phyloP scores from a whole-genome alignment of 352 stramenopile genomes.

The Phytophthora quininea region DNA sequence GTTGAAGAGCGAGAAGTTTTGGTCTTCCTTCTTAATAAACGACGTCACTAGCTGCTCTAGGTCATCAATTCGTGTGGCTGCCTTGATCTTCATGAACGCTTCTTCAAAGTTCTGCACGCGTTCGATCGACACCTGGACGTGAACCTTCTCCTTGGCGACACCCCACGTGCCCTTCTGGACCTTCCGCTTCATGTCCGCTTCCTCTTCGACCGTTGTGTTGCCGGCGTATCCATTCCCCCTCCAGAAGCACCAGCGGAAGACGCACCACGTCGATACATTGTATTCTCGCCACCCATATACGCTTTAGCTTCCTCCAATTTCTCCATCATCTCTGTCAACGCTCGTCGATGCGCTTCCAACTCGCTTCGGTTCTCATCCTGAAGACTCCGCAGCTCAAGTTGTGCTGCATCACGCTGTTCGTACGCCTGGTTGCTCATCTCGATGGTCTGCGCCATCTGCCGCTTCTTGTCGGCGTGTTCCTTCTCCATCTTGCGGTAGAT shows the following conservation, averaged over 20 bases:
- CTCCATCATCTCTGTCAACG: constrained; percentile 62
- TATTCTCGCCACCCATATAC: constrained; percentile 38
- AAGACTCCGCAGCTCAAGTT: constrained; percentile 92
- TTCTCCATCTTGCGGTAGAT: constrained; percentile 93
- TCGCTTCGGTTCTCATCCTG: constrained; percentile 92
- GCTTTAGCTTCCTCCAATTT: constrained; percentile 67
- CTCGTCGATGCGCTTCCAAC: constrained; percentile 67
- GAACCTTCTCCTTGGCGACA: constrained; percentile 86
- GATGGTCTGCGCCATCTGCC: constrained; percentile 95
- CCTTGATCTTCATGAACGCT: constrained; percentile 94
- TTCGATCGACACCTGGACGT: constrained; percentile 89
- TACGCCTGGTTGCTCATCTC: constrained; percentile 95
- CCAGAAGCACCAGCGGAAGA: constrained; percentile 28
- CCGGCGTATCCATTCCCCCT: constrained; percentile 27
- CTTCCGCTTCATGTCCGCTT: constrained; percentile 74
- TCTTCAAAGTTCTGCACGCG: constrained; percentile 96
- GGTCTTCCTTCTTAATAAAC: constrained; percentile 96
- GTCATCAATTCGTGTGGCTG: constrained; percentile 91
- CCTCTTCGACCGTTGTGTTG: constrained; percentile 63
- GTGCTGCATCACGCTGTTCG: constrained; percentile 94
- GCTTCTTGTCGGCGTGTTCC: constrained; percentile 95
- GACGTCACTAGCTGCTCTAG: constrained; percentile 92
- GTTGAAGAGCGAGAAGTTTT: constrained; percentile 97
- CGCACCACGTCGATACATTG: constrained; percentile 29
- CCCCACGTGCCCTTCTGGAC: constrained; percentile 82